phyloP scores from a whole-genome alignment of 78 protist genomes.

The Guillardia theta region DNA sequence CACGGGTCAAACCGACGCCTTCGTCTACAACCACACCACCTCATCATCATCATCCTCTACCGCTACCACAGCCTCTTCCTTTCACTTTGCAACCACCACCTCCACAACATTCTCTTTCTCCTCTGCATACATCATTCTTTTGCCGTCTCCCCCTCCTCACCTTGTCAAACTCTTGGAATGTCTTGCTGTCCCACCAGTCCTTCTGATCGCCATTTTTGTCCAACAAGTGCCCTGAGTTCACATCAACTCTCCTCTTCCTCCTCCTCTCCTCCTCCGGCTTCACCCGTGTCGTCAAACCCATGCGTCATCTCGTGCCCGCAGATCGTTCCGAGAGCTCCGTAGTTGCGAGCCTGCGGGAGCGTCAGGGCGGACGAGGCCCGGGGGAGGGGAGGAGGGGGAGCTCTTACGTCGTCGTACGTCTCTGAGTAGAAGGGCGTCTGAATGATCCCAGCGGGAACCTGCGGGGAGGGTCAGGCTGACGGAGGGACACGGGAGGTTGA shows the following conservation, averaged over 20 bases:
- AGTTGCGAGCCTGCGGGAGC: slow-evolving; percentile 13
- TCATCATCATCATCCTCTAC: no score
- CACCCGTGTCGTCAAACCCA: slow-evolving; percentile 8
- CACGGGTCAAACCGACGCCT: no score
- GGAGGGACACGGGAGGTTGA: neutral
- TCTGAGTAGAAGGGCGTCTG: neutral
- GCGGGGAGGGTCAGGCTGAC: neutral
- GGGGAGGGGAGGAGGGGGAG: neutral
- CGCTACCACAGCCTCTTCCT: no score
- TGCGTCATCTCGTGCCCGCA: slow-evolving; percentile 40
- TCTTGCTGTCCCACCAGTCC: slow-evolving; percentile 25
- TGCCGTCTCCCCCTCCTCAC: no score
- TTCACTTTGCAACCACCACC: no score
- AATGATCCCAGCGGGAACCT: neutral
- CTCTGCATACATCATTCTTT: no score
- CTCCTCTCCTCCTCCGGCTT: neutral
- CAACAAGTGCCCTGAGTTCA: neutral
- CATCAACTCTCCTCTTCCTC: neutral
- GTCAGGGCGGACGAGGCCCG: neutral
- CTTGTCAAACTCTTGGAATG: neutral
- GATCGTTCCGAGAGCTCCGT: slow-evolving; percentile 4
- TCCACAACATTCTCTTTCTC: no score
- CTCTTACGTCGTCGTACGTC: neutral
- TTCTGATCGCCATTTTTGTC: slow-evolving; percentile 24
- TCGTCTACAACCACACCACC: no score